A percentile compares a stretch with the other conserved stretches of the same genome.
phyloP scores from a whole-genome alignment of 768 basidiomycete species.

The Macrolepiota dolichaula region DNA sequence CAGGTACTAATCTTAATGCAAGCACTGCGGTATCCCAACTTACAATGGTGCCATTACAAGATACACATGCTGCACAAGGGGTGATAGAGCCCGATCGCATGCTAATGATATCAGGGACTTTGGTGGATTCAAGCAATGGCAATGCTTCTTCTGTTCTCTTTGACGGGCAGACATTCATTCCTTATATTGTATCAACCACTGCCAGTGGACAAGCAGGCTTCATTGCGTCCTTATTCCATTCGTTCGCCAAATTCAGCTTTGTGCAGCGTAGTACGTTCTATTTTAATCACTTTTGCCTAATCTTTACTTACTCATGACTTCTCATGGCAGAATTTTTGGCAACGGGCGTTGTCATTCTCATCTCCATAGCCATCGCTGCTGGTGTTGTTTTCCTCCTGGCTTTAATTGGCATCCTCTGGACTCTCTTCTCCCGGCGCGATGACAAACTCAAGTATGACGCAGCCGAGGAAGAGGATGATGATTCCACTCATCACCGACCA shows the following conservation, averaged over 20 bases:
- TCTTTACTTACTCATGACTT: constrained; percentile 13
- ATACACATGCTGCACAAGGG: constrained; percentile 66
- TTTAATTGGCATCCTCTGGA: constrained; percentile 84
- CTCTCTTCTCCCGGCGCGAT: constrained; percentile 79
- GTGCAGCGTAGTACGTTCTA: constrained; percentile 56
- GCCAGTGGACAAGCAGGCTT: constrained; percentile 65
- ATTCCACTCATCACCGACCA: constrained; percentile 74
- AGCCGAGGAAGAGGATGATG: constrained; percentile 67
- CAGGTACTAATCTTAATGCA: constrained; percentile 54
- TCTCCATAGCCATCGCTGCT: constrained; percentile 95
- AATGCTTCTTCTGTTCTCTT: constrained; percentile 83
- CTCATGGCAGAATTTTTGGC: constrained; percentile 72
- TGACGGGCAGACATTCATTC: constrained; percentile 79
- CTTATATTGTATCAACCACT: constrained; percentile 73
- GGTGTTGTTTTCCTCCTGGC: constrained; percentile 89
- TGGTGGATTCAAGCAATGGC: constrained; percentile 69
- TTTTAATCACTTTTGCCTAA: constrained; percentile 12
- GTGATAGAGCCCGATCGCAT: constrained; percentile 83
- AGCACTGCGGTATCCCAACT: constrained; percentile 76
- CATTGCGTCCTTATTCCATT: constrained; percentile 80
- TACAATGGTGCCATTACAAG: constrained; percentile 84
- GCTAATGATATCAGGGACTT: constrained; percentile 81
- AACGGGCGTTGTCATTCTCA: constrained; percentile 89
- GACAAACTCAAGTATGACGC: constrained; percentile 65
- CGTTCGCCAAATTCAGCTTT: constrained; percentile 76